These are phyloP conservation scores for Solanum acaule DNA, from an alignment of 257 asterid genomes.

Conservation along the genomic window DNA sequence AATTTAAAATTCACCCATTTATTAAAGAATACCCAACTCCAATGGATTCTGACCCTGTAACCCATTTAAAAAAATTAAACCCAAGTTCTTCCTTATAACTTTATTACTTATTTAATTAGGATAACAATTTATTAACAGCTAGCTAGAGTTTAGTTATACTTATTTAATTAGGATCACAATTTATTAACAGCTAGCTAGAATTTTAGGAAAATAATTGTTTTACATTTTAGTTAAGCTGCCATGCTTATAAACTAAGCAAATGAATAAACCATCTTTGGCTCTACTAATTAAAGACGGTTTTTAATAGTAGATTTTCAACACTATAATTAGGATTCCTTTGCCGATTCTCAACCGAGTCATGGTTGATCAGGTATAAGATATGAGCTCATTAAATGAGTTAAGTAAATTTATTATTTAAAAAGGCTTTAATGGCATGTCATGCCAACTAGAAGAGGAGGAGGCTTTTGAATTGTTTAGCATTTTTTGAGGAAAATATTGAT, in stretches of 20 bases:
- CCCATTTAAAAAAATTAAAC: neutral
- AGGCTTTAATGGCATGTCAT: neutral
- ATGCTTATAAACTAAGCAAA: neutral
- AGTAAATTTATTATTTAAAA: neutral
- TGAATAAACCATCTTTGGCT: neutral
- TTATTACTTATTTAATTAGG: neutral
- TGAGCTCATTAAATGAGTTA: neutral
- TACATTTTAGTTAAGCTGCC: neutral
- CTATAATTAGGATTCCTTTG: neutral
- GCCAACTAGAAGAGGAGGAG: neutral
- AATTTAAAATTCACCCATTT: no score
- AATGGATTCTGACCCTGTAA: neutral
- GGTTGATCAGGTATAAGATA: neutral
- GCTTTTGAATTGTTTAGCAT: neutral
- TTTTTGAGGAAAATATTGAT: neutral
- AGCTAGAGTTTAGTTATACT: neutral
- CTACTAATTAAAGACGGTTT: no score
- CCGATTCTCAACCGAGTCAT: neutral
- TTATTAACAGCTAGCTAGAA: no score
- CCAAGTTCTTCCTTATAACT: neutral
- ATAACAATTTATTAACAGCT: no score
- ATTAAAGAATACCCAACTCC: neutral
- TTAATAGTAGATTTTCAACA: neutral
- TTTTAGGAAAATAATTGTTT: no score
- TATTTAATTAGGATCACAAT: no score